Base-by-base conservation (phyloP, 2,329 filamentous ascomycete genomes). In the Stachybotrys echinatus region DNA sequence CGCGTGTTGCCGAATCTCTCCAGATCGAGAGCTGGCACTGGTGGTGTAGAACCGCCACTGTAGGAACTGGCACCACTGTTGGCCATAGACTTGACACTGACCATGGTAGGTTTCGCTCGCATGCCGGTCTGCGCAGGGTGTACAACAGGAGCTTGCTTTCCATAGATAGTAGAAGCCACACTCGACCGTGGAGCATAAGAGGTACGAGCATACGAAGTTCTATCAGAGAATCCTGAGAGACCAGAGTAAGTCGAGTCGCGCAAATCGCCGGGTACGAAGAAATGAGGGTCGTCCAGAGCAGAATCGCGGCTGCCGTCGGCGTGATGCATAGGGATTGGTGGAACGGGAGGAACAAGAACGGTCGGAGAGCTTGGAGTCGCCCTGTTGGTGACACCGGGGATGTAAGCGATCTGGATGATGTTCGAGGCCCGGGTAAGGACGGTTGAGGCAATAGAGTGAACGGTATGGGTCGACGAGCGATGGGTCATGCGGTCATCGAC, bases 341-440 rank as follows among this genome's bases (percentile, higher is more conserved):
- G 94, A 5, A 99, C 92, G 0, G 92, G 92, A n/a, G 92, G 91
- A 5, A 95, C 88, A 47, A 92, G 80, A 19, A 90, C 74, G 38
- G 83, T 84, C 3, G 89, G 89, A 1, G 90, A 92, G n/a, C 87
- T 85, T 5, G 89, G 88, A 7, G 86, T 85, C 12, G 92, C 91
- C 58, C 92, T 83, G 72, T 96, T 96, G 53, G 90, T 96, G 61
- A 97, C 92, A 52, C 94, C 94, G 14, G 94, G 94, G 57, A 99
- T 97, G 69, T 97, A 99, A 50, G 94, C 94, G 70, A 99, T 99
- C 72, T 97, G 94, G 61, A 99, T 99, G 65, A 99, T 92, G 74
- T 99, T 99, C 62, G 94, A 97, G 45, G 94, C 94, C 54, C 94
- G 85, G 18, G 94, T 97, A 53, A 96, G 81, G 52, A 97, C 91